Evolutionary conservation across 75 land plant species (phyloP).

Genomic region (Selaginella moellendorffii): DNA sequence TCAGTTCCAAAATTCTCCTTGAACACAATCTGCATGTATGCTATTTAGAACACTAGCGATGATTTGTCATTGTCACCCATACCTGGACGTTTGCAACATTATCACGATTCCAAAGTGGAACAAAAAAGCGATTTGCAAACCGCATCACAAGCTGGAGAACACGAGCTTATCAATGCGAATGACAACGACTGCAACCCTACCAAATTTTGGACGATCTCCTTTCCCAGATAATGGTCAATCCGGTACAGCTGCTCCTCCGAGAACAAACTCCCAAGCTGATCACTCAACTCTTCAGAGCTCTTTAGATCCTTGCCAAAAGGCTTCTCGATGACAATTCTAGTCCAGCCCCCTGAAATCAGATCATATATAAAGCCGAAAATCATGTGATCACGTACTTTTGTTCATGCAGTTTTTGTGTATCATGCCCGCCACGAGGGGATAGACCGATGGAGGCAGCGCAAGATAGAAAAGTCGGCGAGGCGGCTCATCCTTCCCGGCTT

Average conservation of each 20-base stretch:
- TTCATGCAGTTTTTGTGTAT: slow-evolving; percentile 69
- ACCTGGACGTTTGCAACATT: slow-evolving; percentile 91
- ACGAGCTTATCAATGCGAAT: not conserved
- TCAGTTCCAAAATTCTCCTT: slow-evolving; percentile 98
- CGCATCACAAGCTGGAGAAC: slow-evolving; percentile 76
- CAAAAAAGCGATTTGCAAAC: slow-evolving; percentile 84
- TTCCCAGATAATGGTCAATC: slow-evolving; percentile 94
- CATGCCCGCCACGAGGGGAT: slow-evolving; percentile 79
- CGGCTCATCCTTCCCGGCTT: slow-evolving; percentile 39
- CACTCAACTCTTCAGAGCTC: slow-evolving; percentile 64
- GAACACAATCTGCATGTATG: slow-evolving; percentile 89
- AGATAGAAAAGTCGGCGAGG: slow-evolving; percentile 81
- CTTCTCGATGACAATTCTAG: slow-evolving; percentile 84
- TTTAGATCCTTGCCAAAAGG: slow-evolving; percentile 92
- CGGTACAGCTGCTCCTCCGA: slow-evolving; percentile 81
- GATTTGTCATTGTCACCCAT: not conserved
- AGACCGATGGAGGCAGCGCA: slow-evolving; percentile 94
- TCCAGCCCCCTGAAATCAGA: slow-evolving; percentile 62
- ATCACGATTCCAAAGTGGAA: slow-evolving; percentile 97
- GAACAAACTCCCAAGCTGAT: slow-evolving; percentile 71
- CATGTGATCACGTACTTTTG: slow-evolving; percentile 23
- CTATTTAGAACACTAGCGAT: too few species aligned
- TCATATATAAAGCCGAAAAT: not conserved
- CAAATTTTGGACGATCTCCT: slow-evolving; percentile 89
- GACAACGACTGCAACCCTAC: slow-evolving; percentile 15